These are phyloP conservation scores for Angomonas deanei DNA, from an alignment of 208 protist genomes.

Conservation along the genomic window DNA sequence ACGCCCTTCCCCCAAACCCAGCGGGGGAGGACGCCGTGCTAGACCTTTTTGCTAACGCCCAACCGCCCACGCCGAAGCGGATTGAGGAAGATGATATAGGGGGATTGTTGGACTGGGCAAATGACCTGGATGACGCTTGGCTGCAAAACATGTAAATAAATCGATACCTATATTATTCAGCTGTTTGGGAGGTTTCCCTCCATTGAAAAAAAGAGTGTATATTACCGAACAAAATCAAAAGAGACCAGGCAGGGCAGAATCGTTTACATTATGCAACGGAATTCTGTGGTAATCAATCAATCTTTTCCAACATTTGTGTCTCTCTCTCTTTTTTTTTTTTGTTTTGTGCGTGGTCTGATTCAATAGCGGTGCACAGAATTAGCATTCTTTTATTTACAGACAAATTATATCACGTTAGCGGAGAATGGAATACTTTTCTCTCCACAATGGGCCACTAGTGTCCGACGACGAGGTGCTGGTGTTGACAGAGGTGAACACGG, in stretches of 20 bases:
- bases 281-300: no score
- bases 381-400: neutral
- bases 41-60: neutral
- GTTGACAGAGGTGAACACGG: slow-evolving; percentile 27
- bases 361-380: no score
- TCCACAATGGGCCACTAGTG: slow-evolving; percentile 21
- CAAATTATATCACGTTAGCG: neutral
- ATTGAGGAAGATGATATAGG: slow-evolving; percentile 37
- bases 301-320: neutral
- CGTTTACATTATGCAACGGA: neutral
- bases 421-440: slow-evolving; percentile 69
- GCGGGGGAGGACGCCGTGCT: slow-evolving; percentile 2
- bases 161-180: no score
- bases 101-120: slow-evolving; percentile 39
- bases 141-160: slow-evolving; percentile 24
- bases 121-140: slow-evolving; percentile 31
- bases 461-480: slow-evolving; percentile 49
- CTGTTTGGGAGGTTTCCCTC: no score
- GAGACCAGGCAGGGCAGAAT: neutral
- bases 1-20: neutral
- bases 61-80: neutral
- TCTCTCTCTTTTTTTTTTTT: neutral
- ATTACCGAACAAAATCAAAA: neutral
- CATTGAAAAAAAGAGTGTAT: no score
- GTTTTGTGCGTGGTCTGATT: neutral